These are phyloP conservation scores for Mesembryanthemum crystallinum DNA, from an alignment of 148 eudicot species.

Conservation along the genomic window DNA sequence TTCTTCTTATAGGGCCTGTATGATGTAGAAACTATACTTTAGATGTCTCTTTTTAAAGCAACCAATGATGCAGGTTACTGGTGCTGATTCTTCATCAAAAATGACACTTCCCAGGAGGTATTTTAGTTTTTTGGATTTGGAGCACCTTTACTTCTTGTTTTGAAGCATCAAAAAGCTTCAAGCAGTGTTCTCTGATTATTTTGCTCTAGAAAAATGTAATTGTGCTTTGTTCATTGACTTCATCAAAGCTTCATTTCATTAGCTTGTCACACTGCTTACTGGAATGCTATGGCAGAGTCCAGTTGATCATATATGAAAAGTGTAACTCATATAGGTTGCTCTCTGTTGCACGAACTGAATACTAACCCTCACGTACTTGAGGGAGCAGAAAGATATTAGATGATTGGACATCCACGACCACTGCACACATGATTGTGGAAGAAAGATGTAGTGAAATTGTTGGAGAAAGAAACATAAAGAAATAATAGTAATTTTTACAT, in stretches of 20 bases:
- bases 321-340: background rate
- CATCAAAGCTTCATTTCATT: background rate
- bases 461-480: background rate
- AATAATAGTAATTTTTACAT: no score
- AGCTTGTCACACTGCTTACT: background rate
- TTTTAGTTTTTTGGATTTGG: constrained; percentile 19
- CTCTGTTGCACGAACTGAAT: background rate
- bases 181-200: background rate
- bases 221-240: background rate
- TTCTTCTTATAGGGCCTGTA: constrained; percentile 11
- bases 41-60: constrained; percentile 14
- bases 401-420: background rate
- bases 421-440: background rate
- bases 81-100: constrained; percentile 35
- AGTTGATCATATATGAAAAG: background rate
- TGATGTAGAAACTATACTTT: constrained; percentile 1
- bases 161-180: background rate
- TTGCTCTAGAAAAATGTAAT: background rate
- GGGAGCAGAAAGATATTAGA: background rate
- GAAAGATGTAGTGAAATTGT: background rate
- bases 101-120: constrained; percentile 50
- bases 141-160: constrained; percentile 3
- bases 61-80: constrained; percentile 48
- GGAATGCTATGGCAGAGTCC: background rate
- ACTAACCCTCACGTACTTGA: background rate